These are phyloP conservation scores for Emergomyces pasteurianus DNA, from an alignment of 2,329 filamentous ascomycete genomes.

Conservation along the genomic window DNA sequence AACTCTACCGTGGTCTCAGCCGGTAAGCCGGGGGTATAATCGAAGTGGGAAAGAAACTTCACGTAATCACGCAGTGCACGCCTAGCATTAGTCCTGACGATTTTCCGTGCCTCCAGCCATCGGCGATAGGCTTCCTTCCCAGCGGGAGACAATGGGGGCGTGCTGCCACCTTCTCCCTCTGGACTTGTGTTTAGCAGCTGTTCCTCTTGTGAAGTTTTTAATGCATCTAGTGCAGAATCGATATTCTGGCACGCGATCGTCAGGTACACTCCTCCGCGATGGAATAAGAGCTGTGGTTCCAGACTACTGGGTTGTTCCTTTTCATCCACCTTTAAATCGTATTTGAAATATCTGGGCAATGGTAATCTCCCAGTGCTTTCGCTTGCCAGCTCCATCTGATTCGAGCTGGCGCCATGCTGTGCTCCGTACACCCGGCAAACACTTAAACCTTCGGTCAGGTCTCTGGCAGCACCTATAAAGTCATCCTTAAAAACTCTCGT, in stretches of 20 bases:
- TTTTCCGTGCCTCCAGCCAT: slow-evolving; percentile 51
- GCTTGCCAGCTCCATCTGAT: slow-evolving; percentile 42
- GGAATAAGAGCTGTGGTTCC: slow-evolving; percentile 63
- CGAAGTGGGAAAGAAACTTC: slow-evolving; percentile 58
- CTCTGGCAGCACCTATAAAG: slow-evolving; percentile 54
- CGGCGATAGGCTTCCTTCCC: slow-evolving; percentile 37
- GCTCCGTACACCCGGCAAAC: slow-evolving; percentile 42
- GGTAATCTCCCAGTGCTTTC: slow-evolving; percentile 23
- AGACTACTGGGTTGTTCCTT: slow-evolving; percentile 63
- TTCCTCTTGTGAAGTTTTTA: slow-evolving; percentile 15
- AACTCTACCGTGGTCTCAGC: slow-evolving; percentile 42
- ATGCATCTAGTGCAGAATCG: slow-evolving; percentile 41
- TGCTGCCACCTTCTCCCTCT: slow-evolving; percentile 13
- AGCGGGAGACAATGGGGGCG: slow-evolving; percentile 26
- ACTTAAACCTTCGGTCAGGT: slow-evolving; percentile 56
- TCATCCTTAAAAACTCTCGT: slow-evolving; percentile 67
- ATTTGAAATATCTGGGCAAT: slow-evolving; percentile 33
- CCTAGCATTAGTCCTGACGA: slow-evolving; percentile 63
- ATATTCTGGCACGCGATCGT: slow-evolving; percentile 58
- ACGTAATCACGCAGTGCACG: slow-evolving; percentile 64
- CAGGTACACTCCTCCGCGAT: slow-evolving; percentile 61
- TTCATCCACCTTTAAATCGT: slow-evolving; percentile 43
- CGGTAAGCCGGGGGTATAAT: slow-evolving; percentile 64
- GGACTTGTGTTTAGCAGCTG: not conserved
- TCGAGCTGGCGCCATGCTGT: slow-evolving; percentile 39